phyloP scores from a whole-genome alignment of 345 rosid genomes.

The Noccaea bulbosa region DNA sequence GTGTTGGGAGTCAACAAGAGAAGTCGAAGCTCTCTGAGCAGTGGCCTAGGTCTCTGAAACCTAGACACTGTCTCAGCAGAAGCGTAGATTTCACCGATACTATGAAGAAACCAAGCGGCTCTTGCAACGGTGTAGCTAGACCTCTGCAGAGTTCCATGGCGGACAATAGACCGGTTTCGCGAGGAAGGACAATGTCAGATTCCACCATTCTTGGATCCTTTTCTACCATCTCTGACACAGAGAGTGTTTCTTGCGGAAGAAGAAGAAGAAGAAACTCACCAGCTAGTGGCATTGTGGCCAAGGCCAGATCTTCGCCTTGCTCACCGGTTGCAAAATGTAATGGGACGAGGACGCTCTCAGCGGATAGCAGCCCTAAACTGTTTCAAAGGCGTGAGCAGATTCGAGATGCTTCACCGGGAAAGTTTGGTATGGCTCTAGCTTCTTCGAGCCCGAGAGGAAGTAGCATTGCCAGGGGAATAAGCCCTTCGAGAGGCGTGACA shows the following conservation, averaged over 20 bases:
- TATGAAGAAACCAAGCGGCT: slow-evolving; percentile 55
- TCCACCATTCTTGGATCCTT: neutral
- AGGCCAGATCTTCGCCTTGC: slow-evolving; percentile 57
- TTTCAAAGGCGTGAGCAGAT: slow-evolving; percentile 60
- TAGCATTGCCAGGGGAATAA: slow-evolving; percentile 48
- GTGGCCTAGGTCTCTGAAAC: slow-evolving; percentile 72
- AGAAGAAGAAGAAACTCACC: slow-evolving; percentile 10
- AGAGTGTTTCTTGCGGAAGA: slow-evolving; percentile 69
- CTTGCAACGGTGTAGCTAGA: slow-evolving; percentile 59
- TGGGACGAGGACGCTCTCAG: slow-evolving; percentile 52
- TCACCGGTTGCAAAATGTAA: slow-evolving; percentile 48
- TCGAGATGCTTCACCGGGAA: slow-evolving; percentile 76
- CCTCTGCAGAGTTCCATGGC: slow-evolving; percentile 47
- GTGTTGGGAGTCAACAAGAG: slow-evolving; percentile 54
- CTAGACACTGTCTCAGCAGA: slow-evolving; percentile 54
- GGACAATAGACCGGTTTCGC: no score
- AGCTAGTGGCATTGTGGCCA: slow-evolving; percentile 51
- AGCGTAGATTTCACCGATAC: slow-evolving; percentile 66
- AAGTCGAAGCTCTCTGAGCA: slow-evolving; percentile 63
- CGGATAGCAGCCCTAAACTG: slow-evolving; percentile 55
- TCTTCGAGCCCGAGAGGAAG: slow-evolving; percentile 56
- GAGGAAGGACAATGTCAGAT: neutral
- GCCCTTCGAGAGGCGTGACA: slow-evolving; percentile 58
- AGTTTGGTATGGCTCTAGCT: slow-evolving; percentile 45
- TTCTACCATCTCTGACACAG: slow-evolving; percentile 39